Evolutionary conservation across 495 filamentous ascomycete species (phyloP), one percentile per base, ranked within the genome.

Genomic region (Xylaria grammica): DNA sequence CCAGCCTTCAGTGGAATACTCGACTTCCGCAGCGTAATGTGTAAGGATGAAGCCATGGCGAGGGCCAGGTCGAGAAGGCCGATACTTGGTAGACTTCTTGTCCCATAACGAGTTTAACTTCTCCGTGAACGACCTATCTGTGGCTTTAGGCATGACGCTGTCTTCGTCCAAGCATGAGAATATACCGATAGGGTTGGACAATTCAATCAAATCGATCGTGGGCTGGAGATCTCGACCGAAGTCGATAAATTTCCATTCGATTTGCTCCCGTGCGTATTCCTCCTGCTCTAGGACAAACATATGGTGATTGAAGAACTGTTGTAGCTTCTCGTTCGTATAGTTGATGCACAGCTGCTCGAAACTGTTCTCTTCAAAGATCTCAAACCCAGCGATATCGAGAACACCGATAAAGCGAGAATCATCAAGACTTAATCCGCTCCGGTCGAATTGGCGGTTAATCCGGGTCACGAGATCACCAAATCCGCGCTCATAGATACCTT

Each of bases 221-320:
- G 96, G 96, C 77, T 99, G 96, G 19, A 99, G 81, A 72, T 99
- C 96, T 64, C 91, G 92, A 40, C 96, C 96, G 73, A 99, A 99
- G 72, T 99, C 96, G 72, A 99, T 98, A 73, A 99, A 99, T 72
- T 97, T 92, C 96, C 96, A 99, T 78, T 99, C 94, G 69, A 99
- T 99, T 74, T 97, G 91, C 73, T 99, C 96, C 53, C 94, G 79
- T 17, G 96, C 94, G 76, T 99, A 99, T 75, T 99, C 96, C 73
- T 99, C 96, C 72, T 99, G 96, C 72, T 99, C 96, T 22, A 99
- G 79, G 22, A 99, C 96, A 74, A 99, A 99, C 96, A 99, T 99
- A 80, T 99, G 96, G 68, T 99, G 96, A 65, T 99, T 99, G 84
- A 99, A 99, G 75, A 98, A 99, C 67, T 99, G 96, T 74, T 99